Evolutionary conservation across 23 red algal species (phyloP).

Genomic region (Gracilaria domingensis): DNA sequence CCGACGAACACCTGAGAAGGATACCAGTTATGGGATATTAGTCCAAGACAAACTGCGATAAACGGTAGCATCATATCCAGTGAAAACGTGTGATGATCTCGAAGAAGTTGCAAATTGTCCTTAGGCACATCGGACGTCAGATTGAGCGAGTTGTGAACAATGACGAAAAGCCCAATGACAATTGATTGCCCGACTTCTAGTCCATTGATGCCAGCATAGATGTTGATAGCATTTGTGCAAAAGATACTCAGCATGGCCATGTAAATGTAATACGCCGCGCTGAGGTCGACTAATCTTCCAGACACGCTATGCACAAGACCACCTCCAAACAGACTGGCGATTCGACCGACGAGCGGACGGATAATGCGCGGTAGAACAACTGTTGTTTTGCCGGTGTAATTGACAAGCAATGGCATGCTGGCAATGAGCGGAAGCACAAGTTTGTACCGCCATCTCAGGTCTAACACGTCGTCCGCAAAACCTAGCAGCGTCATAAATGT

Average conservation of each 20-base stretch:
- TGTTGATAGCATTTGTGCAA: constrained; percentile 99
- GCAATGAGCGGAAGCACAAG: constrained; percentile 90
- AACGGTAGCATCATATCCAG: constrained; percentile 96
- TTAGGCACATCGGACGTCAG: constrained; percentile 68
- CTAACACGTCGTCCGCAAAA: constrained; percentile 98
- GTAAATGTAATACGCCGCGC: constrained; percentile 93
- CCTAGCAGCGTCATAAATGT: constrained; percentile 98
- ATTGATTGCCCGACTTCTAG: constrained; percentile 95
- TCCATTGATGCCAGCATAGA: constrained; percentile 99
- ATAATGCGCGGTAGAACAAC: constrained; percentile 80
- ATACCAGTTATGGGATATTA: constrained; percentile 97
- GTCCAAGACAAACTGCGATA: constrained; percentile 70
- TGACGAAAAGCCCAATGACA: constrained; percentile 86
- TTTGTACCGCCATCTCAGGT: constrained; percentile 98
- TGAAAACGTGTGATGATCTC: constrained; percentile 91
- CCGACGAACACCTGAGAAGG: constrained; percentile 94
- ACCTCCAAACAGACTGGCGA: constrained; percentile 27
- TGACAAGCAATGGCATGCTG: constrained; percentile 88
- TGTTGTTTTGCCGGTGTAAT: constrained; percentile 88
- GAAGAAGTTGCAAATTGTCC: constrained; percentile 81
- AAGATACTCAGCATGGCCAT: constrained; percentile 98
- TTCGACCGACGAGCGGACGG: constrained; percentile 35
- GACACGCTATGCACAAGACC: constrained; percentile 27
- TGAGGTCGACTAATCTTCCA: constrained; percentile 86
- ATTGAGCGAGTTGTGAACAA: constrained; percentile 92